A percentile compares a stretch with the other conserved stretches of the same genome.
Conservation (phyloP, 768 basidiomycete genomes). For the Phylloporus rhodoxanthus region DNA sequence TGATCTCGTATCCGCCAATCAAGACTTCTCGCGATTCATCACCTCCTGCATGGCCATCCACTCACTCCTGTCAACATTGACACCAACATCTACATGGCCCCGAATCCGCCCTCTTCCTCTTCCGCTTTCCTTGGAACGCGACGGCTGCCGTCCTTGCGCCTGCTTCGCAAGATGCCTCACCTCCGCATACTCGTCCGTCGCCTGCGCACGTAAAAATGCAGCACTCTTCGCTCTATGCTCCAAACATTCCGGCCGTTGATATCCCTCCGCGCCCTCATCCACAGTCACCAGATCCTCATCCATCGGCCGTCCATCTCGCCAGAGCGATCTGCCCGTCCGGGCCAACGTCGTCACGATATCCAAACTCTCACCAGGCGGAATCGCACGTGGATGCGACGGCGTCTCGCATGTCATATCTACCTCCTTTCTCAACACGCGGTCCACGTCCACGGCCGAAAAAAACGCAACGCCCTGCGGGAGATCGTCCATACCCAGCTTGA, state of each 20-base stretch:
- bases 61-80: slow-evolving; percentile 3
- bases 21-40: neutral
- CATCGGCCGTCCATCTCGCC: slow-evolving; percentile 58
- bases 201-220: slow-evolving; percentile 72
- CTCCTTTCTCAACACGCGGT: slow-evolving; percentile 88
- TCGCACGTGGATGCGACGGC: slow-evolving; percentile 78
- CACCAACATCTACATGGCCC: slow-evolving; percentile 3
- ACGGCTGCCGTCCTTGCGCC: slow-evolving; percentile 11
- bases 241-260: slow-evolving; percentile 54
- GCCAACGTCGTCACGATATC: slow-evolving; percentile 61
- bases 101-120: slow-evolving; percentile 1
- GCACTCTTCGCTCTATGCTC: slow-evolving; percentile 57
- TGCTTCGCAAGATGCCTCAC: slow-evolving; percentile 62
- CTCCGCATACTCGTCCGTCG: slow-evolving; percentile 63
- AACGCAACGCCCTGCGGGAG: slow-evolving; percentile 94
- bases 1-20: neutral
- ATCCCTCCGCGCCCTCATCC: slow-evolving; percentile 32
- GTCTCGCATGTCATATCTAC: slow-evolving; percentile 95
- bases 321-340: slow-evolving; percentile 68
- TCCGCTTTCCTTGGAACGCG: neutral
- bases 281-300: neutral
- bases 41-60: slow-evolving; percentile 27
- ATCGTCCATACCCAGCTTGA: slow-evolving; percentile 91
- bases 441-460: slow-evolving; percentile 95
- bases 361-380: slow-evolving; percentile 84